These are phyloP conservation scores for Fusarium stilboides DNA, from an alignment of 2,329 filamentous ascomycete genomes.

Conservation along the genomic window DNA sequence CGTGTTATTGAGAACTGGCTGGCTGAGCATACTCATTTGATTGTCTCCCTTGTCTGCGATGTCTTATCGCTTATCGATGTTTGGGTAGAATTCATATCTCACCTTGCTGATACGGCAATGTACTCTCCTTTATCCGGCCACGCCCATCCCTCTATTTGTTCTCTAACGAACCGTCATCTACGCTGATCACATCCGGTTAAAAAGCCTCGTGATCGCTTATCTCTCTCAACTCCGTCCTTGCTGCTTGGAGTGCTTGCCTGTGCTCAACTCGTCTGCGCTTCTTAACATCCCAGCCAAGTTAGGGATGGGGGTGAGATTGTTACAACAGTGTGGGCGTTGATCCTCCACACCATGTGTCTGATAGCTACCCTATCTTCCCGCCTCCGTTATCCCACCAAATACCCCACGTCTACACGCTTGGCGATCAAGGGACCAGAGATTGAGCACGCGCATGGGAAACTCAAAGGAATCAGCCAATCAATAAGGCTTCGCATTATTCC, in stretches of 20 bases:
- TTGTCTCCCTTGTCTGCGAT: not conserved
- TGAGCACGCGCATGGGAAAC: constrained; percentile 33
- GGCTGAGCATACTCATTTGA: not conserved
- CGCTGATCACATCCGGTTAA: constrained; percentile 17
- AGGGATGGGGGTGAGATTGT: constrained; percentile 2
- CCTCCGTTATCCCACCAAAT: constrained; percentile 14
- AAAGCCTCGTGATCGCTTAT: constrained; percentile 35
- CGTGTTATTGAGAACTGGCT: not conserved
- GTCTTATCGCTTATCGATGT: constrained; percentile 18
- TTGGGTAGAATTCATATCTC: not conserved
- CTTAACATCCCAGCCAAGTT: not conserved
- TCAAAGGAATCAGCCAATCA: constrained; percentile 24
- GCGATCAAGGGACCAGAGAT: constrained; percentile 42
- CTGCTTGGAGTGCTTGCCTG: not conserved
- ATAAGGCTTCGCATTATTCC: constrained; percentile 8
- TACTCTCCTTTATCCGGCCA: constrained; percentile 23
- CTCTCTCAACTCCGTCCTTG: constrained; percentile 9
- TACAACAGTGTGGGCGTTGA: constrained; percentile 4
- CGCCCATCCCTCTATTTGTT: constrained; percentile 17
- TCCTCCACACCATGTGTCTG: constrained; percentile 27
- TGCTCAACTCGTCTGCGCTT: not conserved
- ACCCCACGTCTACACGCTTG: constrained; percentile 28
- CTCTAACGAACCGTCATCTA: not conserved
- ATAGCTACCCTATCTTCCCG: constrained; percentile 22
- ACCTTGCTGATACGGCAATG: not conserved